Conservation (phyloP, 106 monocot genomes). For the Dioscorea alata region DNA sequence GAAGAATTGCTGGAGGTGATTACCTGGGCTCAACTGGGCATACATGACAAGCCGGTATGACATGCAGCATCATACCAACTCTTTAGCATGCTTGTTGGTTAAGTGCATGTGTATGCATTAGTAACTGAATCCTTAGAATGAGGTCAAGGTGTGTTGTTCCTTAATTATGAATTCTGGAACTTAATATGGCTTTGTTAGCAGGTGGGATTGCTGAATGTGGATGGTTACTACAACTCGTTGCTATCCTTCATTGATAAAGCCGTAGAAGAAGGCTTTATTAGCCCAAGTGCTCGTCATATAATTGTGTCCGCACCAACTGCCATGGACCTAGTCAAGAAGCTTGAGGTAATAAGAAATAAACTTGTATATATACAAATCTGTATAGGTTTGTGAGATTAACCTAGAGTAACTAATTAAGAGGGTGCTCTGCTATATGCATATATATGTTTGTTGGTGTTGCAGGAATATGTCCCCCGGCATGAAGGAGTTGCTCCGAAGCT, state of each 20-base stretch:
- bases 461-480: constrained; percentile 41
- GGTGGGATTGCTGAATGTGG: constrained; percentile 47
- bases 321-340: constrained; percentile 34
- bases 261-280: constrained; percentile 50
- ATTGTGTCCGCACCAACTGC: constrained; percentile 47
- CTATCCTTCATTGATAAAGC: constrained; percentile 53
- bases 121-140: too few relatives aligned
- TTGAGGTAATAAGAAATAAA: constrained; percentile 22
- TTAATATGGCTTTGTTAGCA: constrained; percentile 3
- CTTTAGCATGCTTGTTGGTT: too few relatives aligned
- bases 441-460: not conserved
- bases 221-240: constrained; percentile 45
- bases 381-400: not conserved
- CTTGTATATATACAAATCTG: not conserved
- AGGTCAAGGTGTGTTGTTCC: too few relatives aligned
- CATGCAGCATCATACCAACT: too few relatives aligned
- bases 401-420: too few relatives aligned
- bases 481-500: constrained; percentile 34
- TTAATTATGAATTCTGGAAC: not conserved
- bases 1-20: constrained; percentile 39
- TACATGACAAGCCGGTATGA: constrained; percentile 39
- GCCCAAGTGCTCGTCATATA: constrained; percentile 35
- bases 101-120: too few relatives aligned
- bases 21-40: constrained; percentile 42
- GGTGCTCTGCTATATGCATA: too few relatives aligned